Percentiles rank a stretch among this genome's conserved stretches.
Evolutionary conservation across 768 basidiomycete genomes (phyloP).

Genomic region (Boletus pseudo-olivaceus): DNA sequence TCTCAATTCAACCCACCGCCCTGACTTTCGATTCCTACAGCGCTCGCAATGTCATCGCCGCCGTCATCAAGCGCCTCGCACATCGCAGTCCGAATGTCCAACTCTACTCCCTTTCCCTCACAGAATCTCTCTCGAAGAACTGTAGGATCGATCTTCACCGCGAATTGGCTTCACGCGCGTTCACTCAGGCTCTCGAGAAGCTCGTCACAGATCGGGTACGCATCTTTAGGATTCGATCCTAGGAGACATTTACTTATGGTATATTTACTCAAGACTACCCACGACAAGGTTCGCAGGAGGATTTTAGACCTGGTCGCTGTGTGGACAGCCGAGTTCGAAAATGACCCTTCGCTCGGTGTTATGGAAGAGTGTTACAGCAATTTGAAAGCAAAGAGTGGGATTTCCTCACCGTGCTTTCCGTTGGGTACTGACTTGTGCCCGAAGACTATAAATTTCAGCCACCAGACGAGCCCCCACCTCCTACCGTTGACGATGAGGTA

Average conservation of each 20-base stretch:
- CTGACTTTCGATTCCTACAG: constrained; percentile 42
- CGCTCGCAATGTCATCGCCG: constrained; percentile 79
- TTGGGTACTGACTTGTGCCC: constrained; percentile 11
- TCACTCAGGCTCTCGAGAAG: constrained; percentile 86
- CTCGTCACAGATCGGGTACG: constrained; percentile 83
- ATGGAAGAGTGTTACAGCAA: constrained; percentile 88
- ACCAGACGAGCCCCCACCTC: constrained; percentile 61
- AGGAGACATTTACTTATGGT: constrained; percentile 10
- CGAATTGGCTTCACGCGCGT: constrained; percentile 86
- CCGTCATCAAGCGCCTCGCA: constrained; percentile 83
- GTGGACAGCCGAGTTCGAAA: constrained; percentile 85
- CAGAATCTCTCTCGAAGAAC: constrained; percentile 91
- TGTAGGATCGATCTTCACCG: constrained; percentile 75
- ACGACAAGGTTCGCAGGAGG: constrained; percentile 84
- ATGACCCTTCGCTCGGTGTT: constrained; percentile 74
- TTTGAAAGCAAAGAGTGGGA: constrained; percentile 77
- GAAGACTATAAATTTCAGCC: constrained; percentile 71
- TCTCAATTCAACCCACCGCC: constrained; percentile 2
- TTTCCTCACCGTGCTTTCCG: neutral
- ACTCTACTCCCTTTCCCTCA: constrained; percentile 83
- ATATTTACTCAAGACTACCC: constrained; percentile 61
- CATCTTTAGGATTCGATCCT: constrained; percentile 3
- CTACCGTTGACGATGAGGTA: constrained; percentile 71
- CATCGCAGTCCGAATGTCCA: constrained; percentile 98
- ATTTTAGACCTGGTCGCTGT: constrained; percentile 67